Evolutionary conservation across 2,329 filamentous ascomycete genomes (phyloP), one percentile per base, ranked within the genome.

Genomic region (Pseudocercospora macadamiae): DNA sequence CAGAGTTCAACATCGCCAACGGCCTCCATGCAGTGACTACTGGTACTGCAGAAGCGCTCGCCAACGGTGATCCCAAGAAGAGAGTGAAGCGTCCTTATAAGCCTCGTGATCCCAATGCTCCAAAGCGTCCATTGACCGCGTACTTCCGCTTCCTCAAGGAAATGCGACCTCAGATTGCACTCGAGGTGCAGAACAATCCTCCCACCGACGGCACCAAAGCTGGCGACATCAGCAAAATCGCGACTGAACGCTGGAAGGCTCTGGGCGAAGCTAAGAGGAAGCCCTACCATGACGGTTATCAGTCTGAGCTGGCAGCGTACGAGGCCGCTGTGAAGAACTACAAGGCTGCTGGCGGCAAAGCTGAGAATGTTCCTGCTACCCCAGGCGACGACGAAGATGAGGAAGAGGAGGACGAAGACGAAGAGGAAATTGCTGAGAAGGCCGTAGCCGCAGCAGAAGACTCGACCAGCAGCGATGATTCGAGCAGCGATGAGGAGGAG

Each of bases 81-180:
- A 64, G 65, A 56, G 66, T 66, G 63, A 74, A 73, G 61, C 70
- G 72, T 30, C 65, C 66, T 28, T 71, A 90, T 71, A 81, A 80
- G 71, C 74, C 75, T 48, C 78, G 74, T 65, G 93, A 97, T 74
- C 93, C 93, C 67, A 96, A 96, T 75, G 93, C 93, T 5, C 93
- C 93, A 60, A 97, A 97, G 85, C 87, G 93, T 51, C 93, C 93
- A 7, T 77, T 97, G 71, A 97, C 93, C 4, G 92, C 93, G 2
- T 97, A 96, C 81, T 96, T 97, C 81, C 81, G 97, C 61, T 97
- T 92, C 80, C 91, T 96, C 82, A 89, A 96, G 75, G 88, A 89
- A 64, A 91, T 91, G 64, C 89, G 95, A 51, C 84, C 87, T 52
- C 88, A 90, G 73, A 95, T 97, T 67, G 88, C 90, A 57, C 70